Conservation (phyloP, 441 rosid species). For the Erysimum cheiri region DNA sequence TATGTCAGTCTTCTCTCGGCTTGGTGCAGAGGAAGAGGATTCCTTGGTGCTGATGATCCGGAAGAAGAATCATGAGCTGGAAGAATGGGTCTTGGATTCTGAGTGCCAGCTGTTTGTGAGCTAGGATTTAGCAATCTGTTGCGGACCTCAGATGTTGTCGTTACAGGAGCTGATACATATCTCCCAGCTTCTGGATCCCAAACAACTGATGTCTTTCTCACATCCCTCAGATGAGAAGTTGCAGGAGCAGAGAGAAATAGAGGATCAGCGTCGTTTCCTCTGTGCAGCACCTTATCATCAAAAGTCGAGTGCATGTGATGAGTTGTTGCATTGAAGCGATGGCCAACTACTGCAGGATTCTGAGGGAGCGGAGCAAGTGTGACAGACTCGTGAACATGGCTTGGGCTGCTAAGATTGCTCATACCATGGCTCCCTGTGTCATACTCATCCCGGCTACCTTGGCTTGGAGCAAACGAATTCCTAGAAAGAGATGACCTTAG, state of each 20-base stretch:
- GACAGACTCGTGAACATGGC: constrained; percentile 77
- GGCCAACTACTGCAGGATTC: constrained; percentile 48
- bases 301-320: constrained; percentile 52
- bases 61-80: constrained; percentile 56
- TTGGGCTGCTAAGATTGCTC: constrained; percentile 90
- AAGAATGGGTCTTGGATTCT: constrained; percentile 48
- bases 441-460: constrained; percentile 82
- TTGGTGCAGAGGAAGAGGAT: constrained; percentile 45
- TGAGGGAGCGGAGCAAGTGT: constrained; percentile 88
- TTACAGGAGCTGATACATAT: constrained; percentile 77
- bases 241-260: constrained; percentile 68
- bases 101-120: constrained; percentile 48
- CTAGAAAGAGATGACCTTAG: constrained; percentile 53
- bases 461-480: constrained; percentile 78
- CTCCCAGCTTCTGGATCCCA: constrained; percentile 98
- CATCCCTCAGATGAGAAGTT: constrained; percentile 74
- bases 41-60: constrained; percentile 39
- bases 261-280: constrained; percentile 56
- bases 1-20: constrained; percentile 59
- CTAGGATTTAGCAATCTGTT: constrained; percentile 50
- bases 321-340: constrained; percentile 45
- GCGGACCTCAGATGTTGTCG: constrained; percentile 65
- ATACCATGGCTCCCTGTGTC: constrained; percentile 78
- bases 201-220: constrained; percentile 81
- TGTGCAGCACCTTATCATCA: constrained; percentile 58